Base-by-base conservation (phyloP, 192 early-diverging fungal genomes). In the Geranomyces variabilis region DNA sequence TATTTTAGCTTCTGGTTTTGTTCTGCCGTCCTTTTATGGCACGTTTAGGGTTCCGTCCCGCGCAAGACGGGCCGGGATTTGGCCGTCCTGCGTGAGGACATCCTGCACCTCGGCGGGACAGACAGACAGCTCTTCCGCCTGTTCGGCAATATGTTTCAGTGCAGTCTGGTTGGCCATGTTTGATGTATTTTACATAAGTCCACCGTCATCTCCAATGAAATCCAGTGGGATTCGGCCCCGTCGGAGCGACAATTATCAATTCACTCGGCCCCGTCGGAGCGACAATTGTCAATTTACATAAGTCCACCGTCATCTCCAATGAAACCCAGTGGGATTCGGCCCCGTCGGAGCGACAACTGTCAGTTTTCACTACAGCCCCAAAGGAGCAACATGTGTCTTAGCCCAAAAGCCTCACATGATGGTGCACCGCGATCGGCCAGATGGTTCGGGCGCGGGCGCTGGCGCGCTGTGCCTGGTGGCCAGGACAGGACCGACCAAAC, bases 311-410 rank as follows among this genome's bases (percentile, higher is more conserved):
- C n/a, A n/a, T n/a, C n/a, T n/a, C 19, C 46, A 19, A 47, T 47
- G 46, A 47, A 47, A 47, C 46, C 46, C 46, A 47, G 10, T 13
- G 46, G 46, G 46, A 47, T 47, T 47, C 19, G 46, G 46, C 12
- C 46, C 46, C 10, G 19, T 47, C 46, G 19, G 46, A 47, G 46
- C 46, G 46, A 47, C 12, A 47, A 47, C 19, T 13, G 46, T 19
- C 12, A n/a, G n/a, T n/a, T 47, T 47, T 47, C 46, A 47, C 19
- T 47, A 47, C 46, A 47, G 10, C 46, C 46, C 46, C 46, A 47
- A 47, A 47, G 46, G 46, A 47, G 46, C 46, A 47, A 47, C 46
- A 47, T 47, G 46, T 47, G 46, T 47, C 46, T 47, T 47, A 47
- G 46, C 19, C 46, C 46, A 47, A 47, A 47, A 47, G 19, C 46